Evolutionary conservation across 495 filamentous ascomycete genomes (phyloP).

Genomic region (Ascodesmis nigricans): DNA sequence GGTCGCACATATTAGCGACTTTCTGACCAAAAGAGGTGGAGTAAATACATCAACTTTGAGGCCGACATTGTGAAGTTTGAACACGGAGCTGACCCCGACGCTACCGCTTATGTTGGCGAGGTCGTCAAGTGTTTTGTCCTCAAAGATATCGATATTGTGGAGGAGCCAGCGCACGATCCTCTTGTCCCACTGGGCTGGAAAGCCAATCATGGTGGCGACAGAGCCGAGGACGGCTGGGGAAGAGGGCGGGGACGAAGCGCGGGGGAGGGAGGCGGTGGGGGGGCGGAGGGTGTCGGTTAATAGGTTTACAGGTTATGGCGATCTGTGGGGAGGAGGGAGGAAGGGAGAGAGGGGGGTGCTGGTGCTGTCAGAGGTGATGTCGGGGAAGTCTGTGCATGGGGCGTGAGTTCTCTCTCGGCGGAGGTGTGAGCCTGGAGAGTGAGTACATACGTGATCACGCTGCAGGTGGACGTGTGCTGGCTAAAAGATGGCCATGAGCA

Average conservation of each 20-base stretch:
- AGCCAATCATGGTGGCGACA: constrained; percentile 14
- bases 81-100: constrained; percentile 12
- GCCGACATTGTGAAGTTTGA: constrained; percentile 14
- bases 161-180: constrained; percentile 17
- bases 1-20: too few species aligned
- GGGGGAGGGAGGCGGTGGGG: neutral
- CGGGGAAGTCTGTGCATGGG: too few species aligned
- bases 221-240: constrained; percentile 5
- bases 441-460: too few species aligned
- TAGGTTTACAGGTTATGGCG: neutral
- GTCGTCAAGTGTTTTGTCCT: constrained; percentile 17
- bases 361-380: too few species aligned
- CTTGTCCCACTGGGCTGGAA: constrained; percentile 18
- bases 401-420: too few species aligned
- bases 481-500: too few species aligned
- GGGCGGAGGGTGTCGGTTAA: neutral
- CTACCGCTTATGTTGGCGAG: constrained; percentile 16
- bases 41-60: constrained; percentile 18
- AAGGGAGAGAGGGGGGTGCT: too few species aligned
- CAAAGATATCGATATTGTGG: constrained; percentile 14
- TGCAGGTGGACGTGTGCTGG: too few species aligned
- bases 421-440: too few species aligned
- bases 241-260: neutral
- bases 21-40: too few species aligned
- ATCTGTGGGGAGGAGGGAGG: constrained; percentile 1